phyloP scores from a whole-genome alignment of 352 stramenopile genomes.

The Globisporangium spiculum region DNA sequence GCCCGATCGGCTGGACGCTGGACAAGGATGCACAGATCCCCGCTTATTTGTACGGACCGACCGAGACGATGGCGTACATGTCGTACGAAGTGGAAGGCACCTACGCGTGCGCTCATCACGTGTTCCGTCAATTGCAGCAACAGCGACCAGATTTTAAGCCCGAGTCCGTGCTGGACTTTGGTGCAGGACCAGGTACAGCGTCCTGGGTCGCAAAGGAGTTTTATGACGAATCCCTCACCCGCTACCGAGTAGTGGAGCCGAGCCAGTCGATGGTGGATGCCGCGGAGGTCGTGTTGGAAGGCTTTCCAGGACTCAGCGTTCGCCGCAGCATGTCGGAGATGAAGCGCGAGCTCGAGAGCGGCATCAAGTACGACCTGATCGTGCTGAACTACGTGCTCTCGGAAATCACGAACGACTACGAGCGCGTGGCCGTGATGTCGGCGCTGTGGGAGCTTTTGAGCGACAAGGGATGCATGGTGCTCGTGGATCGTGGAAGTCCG shows the following conservation, averaged over 20 bases:
- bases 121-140: slow-evolving; percentile 61
- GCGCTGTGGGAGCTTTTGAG: slow-evolving; percentile 77
- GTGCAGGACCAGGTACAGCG: slow-evolving; percentile 64
- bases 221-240: slow-evolving; percentile 53
- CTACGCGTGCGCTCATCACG: slow-evolving; percentile 68
- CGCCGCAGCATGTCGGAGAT: slow-evolving; percentile 70
- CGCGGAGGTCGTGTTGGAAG: slow-evolving; percentile 63
- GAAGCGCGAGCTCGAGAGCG: slow-evolving; percentile 67
- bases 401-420: slow-evolving; percentile 82
- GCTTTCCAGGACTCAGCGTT: slow-evolving; percentile 71
- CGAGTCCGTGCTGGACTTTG: slow-evolving; percentile 75
- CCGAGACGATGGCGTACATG: slow-evolving; percentile 72
- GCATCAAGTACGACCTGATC: slow-evolving; percentile 77
- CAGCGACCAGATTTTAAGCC: slow-evolving; percentile 55
- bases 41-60: slow-evolving; percentile 62
- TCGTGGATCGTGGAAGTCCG: slow-evolving; percentile 78
- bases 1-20: slow-evolving; percentile 74
- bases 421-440: slow-evolving; percentile 73
- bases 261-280: slow-evolving; percentile 87
- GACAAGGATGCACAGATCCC: slow-evolving; percentile 63
- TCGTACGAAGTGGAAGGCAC: slow-evolving; percentile 71
- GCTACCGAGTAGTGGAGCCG: slow-evolving; percentile 76
- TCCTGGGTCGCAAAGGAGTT: slow-evolving; percentile 78
- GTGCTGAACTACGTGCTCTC: slow-evolving; percentile 73
- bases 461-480: slow-evolving; percentile 67